These are phyloP conservation scores for Ceratobasidium papillatum DNA, from an alignment of 1,284 basidiomycete genomes.

Conservation along the genomic window DNA sequence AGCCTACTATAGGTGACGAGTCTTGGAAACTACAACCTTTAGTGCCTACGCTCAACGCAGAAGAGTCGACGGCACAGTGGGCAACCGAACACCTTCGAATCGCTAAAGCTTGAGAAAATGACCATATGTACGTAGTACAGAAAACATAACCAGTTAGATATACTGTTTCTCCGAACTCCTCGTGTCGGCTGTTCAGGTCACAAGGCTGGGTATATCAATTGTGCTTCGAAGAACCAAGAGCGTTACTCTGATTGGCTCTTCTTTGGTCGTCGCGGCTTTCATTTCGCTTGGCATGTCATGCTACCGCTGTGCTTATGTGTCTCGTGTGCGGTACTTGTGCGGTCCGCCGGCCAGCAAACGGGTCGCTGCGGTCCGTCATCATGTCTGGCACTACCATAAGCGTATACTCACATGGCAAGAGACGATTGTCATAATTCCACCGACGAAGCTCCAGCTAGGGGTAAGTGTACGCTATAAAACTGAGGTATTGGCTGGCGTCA, in stretches of 20 bases:
- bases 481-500: background rate
- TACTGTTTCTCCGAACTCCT: background rate
- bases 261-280: background rate
- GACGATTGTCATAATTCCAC: slow-evolving; percentile 2
- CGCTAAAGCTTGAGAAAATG: background rate
- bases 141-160: background rate
- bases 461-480: slow-evolving; percentile 15
- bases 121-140: background rate
- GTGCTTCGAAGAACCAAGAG: background rate
- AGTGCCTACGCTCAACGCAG: slow-evolving; percentile 76
- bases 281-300: slow-evolving; percentile 1
- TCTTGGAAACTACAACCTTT: slow-evolving; percentile 66
- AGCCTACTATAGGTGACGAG: slow-evolving; percentile 54
- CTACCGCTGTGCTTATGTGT: background rate
- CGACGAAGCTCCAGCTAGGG: slow-evolving; percentile 29
- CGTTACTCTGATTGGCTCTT: no score
- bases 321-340: background rate
- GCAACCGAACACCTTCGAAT: slow-evolving; percentile 61
- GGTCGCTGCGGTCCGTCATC: slow-evolving; percentile 15
- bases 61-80: slow-evolving; percentile 69
- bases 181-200: background rate
- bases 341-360: slow-evolving; percentile 31
- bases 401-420: slow-evolving; percentile 28
- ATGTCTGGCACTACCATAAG: slow-evolving; percentile 2
- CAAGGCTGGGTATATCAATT: background rate